Base-by-base conservation (phyloP, 148 eudicot genomes). In the Euryodendron excelsum region DNA sequence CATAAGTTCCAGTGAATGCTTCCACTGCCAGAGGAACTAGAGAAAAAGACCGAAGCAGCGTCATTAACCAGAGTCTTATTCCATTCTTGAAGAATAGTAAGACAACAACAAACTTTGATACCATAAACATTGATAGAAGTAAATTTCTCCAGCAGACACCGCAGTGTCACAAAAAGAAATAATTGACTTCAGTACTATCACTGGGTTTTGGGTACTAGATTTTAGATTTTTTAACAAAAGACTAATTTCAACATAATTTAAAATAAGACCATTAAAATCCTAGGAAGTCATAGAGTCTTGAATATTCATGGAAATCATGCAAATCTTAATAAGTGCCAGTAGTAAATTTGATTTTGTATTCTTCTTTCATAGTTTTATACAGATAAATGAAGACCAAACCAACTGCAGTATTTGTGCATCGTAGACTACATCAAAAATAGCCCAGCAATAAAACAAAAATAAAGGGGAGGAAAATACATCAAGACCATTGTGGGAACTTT, bases 1-100 rank as follows among this genome's bases (percentile, higher is more conserved):
- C 96, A 69, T 80, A 87, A 36, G 86, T 84, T 64, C 86, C 86
- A n/a, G 86, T 81, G 69, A 84, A 84, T 44, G 84, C 79, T 61
- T 74, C 68, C 25, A 56, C 82, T 28, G 36, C 68, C 68, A 55
- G 52, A 28, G 27, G 27, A 28, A 58, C 79, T 79, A 55, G 21
- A 69, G 33, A 81, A 73, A 30, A 23, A 47, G 48, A 47, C 44
- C 63, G 23, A 50, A 64, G 33, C 36, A 63, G 17, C 65, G 44
- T 13, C 39, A 75, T 50, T 53, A 77, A 13, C 60, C 59, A 44
- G 25, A 8, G 21, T 30, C 13, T 31, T 13, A 4, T 65, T 77
- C 13, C 33, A 66, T 34, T 66, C 48, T 34, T n/a, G 25, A 36
- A 36, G 47, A 76, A 50, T 36, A 55, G 37, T 44, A 77, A 20